Evolutionary conservation across 2,329 filamentous ascomycete species (phyloP).

Genomic region (Fusarium sublunatum): DNA sequence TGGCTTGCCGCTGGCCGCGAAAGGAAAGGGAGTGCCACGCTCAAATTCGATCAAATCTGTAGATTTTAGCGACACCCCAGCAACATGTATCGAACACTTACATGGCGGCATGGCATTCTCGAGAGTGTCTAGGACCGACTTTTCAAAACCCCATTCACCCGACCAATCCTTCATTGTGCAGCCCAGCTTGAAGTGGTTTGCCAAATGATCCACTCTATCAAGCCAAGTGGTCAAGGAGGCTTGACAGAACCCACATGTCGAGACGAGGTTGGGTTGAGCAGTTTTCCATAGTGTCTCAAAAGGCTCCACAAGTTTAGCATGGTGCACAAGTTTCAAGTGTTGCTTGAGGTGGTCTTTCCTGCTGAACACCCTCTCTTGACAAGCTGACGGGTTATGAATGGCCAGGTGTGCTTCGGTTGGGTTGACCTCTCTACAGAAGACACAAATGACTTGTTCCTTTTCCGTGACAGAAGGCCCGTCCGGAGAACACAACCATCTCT

Average conservation of each 20-base stretch:
- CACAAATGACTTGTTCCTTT: conserved; percentile 44
- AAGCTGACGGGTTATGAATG: conserved; percentile 55
- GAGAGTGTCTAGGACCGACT: conserved; percentile 50
- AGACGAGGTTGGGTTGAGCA: conserved; percentile 50
- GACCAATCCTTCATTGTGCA: conserved; percentile 57
- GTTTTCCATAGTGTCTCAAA: conserved; percentile 51
- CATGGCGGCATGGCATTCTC: conserved; percentile 57
- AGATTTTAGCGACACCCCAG: background rate
- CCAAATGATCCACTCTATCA: conserved; percentile 52
- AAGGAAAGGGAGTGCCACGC: conserved; percentile 32
- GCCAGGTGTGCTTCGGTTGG: conserved; percentile 50
- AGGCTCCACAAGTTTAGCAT: conserved; percentile 50
- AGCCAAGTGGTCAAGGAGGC: conserved; percentile 52
- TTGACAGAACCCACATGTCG: conserved; percentile 56
- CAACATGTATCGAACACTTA: conserved; percentile 17
- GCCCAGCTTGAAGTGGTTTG: conserved; percentile 56
- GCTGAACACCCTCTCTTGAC: conserved; percentile 61
- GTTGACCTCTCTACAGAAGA: conserved; percentile 51
- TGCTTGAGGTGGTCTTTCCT: conserved; percentile 58
- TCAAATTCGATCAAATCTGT: conserved; percentile 40
- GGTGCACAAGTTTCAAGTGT: conserved; percentile 56
- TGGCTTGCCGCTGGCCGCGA: conserved; percentile 27
- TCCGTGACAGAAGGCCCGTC: conserved; percentile 50
- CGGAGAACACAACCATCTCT: conserved; percentile 58
- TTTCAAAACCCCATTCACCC: conserved; percentile 57